Percentiles rank a stretch among this genome's conserved stretches.
Evolutionary conservation across 371 early-diverging fungal species (phyloP).

Genomic region (Mycotypha africana): DNA sequence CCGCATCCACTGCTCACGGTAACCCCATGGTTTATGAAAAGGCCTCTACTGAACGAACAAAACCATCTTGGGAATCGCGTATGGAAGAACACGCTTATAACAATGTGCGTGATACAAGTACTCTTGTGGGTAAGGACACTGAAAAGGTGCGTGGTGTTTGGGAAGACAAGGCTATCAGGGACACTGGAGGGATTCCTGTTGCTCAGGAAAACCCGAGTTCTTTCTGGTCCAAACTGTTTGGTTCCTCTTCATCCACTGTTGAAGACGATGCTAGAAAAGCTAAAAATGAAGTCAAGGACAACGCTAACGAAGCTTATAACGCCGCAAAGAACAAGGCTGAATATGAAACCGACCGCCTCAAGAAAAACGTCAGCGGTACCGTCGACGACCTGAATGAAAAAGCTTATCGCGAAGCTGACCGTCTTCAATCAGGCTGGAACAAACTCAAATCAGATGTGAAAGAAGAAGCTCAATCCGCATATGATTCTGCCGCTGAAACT

Average conservation of each 20-base stretch:
- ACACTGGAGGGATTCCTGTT: not conserved
- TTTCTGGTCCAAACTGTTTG: not conserved
- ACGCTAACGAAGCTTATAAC: not conserved
- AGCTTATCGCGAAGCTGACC: conserved; percentile 5
- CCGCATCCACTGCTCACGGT: not conserved
- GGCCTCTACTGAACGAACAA: conserved; percentile 1
- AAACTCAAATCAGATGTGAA: conserved; percentile 6
- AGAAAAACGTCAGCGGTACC: not conserved
- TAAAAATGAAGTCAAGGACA: conserved; percentile 5
- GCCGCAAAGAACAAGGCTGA: not conserved
- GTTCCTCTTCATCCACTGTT: conserved; percentile 2
- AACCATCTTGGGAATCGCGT: conserved; percentile 3
- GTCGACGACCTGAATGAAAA: not conserved
- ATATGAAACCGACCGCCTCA: not conserved
- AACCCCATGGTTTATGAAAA: conserved; percentile 21
- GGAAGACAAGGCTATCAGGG: conserved; percentile 6
- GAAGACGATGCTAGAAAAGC: conserved; percentile 4
- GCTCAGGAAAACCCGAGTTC: not conserved
- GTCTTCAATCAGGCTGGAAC: conserved; percentile 8
- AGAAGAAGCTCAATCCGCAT: too few relatives aligned
- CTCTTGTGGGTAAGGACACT: conserved; percentile 16
- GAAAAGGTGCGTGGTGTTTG: conserved; percentile 13
- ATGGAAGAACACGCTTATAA: conserved; percentile 12
- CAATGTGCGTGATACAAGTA: conserved; percentile 8
- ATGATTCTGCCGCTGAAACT: conserved; percentile 2